Evolutionary conservation across 106 monocot genomes (phyloP), one percentile per base, ranked within the genome.

Genomic region (Dendrobium officinale): DNA sequence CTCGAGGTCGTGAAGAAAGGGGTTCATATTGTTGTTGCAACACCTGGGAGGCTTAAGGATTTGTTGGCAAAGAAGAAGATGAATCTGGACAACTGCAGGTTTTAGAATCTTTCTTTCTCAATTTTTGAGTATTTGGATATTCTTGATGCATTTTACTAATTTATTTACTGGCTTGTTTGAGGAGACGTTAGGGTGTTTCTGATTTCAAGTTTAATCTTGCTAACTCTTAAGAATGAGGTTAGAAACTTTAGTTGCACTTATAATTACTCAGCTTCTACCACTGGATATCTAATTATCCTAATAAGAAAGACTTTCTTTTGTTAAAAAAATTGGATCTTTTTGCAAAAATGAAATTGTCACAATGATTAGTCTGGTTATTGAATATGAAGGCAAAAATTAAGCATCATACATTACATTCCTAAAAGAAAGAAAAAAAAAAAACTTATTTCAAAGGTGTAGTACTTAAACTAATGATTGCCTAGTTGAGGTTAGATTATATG

Each of bases 41-140:
- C 98, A 13, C 98, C 98, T 5, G 98, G 98, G 31, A 87, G 98
- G 82, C 70, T 98, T 72, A 98, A 95, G 82, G 98, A 98, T 77
- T 78, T 98, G 80, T 86, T 98, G 44, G 97, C 97, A 0, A 98
- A 98, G 92, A 97, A 98, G 85, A 94, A 89, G 89, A 98, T 98
- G 97, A 98, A 90, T 77, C 91, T 98, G 5, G 92, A 94, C 22
- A 90, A 88, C 55, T 97, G 96, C 88, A 97, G 96, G 96, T 97
- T 73, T 81, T 51, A 72, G 17, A 2, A 40, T 49, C 49, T 1
- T 49, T 27, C 6, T 27, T 49, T 18, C 3, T 48, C 3, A 18
- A 10, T 51, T 76, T 47, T 26, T 17, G 68, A 37, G 10, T 16
- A 70, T 33, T 70, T 70, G 37, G 16, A 70, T 40, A 4, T 37